Conservation (phyloP, 2,329 filamentous ascomycete genomes). For the Botrytis paeoniae region DNA sequence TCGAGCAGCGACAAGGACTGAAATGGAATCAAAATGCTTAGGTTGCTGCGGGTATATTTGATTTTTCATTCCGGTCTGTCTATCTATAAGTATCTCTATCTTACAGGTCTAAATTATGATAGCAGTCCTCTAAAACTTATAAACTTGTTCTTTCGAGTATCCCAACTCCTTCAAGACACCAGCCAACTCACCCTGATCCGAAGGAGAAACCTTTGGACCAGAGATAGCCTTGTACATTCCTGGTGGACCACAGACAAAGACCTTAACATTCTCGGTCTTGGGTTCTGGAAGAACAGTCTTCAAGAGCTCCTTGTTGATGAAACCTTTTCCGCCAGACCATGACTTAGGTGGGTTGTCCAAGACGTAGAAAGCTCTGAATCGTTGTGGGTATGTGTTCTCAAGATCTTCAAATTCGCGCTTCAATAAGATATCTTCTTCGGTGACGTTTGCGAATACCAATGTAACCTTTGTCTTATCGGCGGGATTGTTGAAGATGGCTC, state of each 20-base stretch:
- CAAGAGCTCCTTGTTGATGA: constrained; percentile 84
- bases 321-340: constrained; percentile 75
- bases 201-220: constrained; percentile 84
- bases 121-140: constrained; percentile 71
- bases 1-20: background rate
- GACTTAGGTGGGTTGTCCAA: constrained; percentile 79
- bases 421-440: constrained; percentile 86
- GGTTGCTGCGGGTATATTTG: background rate
- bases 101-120: constrained; percentile 4
- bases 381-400: constrained; percentile 92
- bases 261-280: constrained; percentile 87
- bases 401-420: constrained; percentile 80
- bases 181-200: constrained; percentile 86
- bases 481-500: constrained; percentile 92
- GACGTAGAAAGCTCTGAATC: constrained; percentile 93
- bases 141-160: constrained; percentile 85
- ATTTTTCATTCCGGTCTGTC: background rate
- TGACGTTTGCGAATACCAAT: constrained; percentile 86
- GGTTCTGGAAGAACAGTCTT: constrained; percentile 95
- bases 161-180: constrained; percentile 79
- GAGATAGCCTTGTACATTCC: constrained; percentile 91
- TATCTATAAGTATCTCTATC: constrained; percentile 15
- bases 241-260: constrained; percentile 94
- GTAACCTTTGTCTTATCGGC: constrained; percentile 97
- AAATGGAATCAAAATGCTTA: background rate